Evolutionary conservation across 139 green algal genomes (phyloP), one percentile per base, ranked within the genome.

Genomic region (Tetradesmus obliquus): DNA sequence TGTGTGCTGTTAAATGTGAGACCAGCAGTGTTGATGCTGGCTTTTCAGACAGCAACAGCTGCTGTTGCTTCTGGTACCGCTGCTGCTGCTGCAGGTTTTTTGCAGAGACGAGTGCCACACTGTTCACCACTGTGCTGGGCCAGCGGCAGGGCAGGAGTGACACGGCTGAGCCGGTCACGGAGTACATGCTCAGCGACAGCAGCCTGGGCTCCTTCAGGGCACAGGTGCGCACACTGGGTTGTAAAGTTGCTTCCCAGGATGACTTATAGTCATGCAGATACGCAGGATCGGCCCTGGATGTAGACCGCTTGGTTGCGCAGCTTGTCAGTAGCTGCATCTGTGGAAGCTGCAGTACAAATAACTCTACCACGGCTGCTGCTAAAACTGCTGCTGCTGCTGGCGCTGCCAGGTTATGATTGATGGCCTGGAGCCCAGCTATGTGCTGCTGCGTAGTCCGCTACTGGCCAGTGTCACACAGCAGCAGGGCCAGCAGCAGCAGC

Each of bases 201-300:
- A 92, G 98, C 22, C 99, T 99, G 88, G 88, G 97, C 81, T 97
- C 94, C n/a, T 97, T 99, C 93, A 99, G 86, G 17, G 55, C 69
- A 53, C 86, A 58, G 86, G 83, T 88, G 58, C 5, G 66, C 10
- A 6, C 5, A 17, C 6, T 32, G 7, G 76, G 32, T 0, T 45
- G 0, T 45, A 45, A 45, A 45, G 32, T 45, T 45, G 32, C 32
- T 45, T 45, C 32, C 32, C 32, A 45, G 32, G 32, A 45, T 45
- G 32, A 45, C 32, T 45, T 45, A 45, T 45, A 45, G 32, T 45
- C 32, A 45, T 45, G 32, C 32, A 45, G 32, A 45, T 45, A 45
- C 32, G 32, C 32, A 45, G 32, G 32, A 45, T 45, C 32, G 32
- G 32, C 32, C 32, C 32, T 45, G 32, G 32, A 45, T 45, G 32